Percentiles rank a stretch among this genome's conserved stretches.
Evolutionary conservation across 225 moss, liverwort and hornwort species (phyloP).

Genomic region (Pseudisothecium myosuroides): DNA sequence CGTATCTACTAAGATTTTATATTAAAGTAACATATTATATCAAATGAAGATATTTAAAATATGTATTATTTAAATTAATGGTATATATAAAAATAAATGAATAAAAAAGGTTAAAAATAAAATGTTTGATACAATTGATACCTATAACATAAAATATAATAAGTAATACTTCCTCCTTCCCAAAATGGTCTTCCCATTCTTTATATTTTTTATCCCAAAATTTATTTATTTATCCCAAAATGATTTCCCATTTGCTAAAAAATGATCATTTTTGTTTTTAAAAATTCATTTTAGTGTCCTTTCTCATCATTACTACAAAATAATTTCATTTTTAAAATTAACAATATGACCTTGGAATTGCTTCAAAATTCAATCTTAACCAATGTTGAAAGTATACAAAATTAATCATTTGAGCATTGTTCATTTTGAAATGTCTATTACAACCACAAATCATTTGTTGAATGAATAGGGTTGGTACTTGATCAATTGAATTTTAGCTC

Average conservation of each 20-base stretch:
- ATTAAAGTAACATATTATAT: too few relatives aligned
- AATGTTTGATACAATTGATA: too few relatives aligned
- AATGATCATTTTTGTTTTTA: not conserved
- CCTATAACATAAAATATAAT: too few relatives aligned
- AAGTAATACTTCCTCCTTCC: not conserved
- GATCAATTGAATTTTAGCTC: accelerated
- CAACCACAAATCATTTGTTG: accelerated
- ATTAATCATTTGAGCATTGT: accelerated
- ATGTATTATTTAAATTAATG: not conserved
- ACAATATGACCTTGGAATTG: not conserved
- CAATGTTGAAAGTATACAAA: too few relatives aligned
- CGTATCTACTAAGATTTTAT: too few relatives aligned
- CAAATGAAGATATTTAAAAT: not conserved
- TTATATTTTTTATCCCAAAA: not conserved
- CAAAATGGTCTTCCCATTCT: too few relatives aligned
- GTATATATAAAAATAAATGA: accelerated
- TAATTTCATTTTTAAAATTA: not conserved
- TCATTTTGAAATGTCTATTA: not conserved
- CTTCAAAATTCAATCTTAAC: not conserved
- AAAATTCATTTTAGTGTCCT: not conserved
- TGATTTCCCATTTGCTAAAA: accelerated
- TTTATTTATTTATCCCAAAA: not conserved
- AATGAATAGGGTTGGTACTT: not conserved
- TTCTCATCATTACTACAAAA: not conserved
- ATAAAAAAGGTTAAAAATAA: accelerated